phyloP scores from a whole-genome alignment of 345 rosid species.

The Corymbia maculata region DNA sequence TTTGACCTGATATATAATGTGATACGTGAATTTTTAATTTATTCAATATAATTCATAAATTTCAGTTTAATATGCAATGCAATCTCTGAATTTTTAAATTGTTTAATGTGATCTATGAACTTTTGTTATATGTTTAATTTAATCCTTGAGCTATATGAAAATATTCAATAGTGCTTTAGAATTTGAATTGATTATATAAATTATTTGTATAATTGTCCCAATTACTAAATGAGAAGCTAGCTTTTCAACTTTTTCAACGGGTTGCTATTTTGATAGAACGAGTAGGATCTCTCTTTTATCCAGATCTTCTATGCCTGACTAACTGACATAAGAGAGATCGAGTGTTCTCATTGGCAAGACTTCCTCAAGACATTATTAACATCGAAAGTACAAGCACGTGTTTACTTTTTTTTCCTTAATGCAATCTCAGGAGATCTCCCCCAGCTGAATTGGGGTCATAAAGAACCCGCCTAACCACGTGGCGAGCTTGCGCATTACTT shows the following conservation, averaged over 20 bases:
- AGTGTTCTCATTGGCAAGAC: not conserved
- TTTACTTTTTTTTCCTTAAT: not conserved
- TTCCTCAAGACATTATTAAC: not conserved
- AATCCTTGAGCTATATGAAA: no score
- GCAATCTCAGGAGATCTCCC: not conserved
- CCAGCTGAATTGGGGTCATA: not conserved
- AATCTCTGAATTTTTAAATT: rapidly evolving
- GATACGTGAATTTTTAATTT: rapidly evolving
- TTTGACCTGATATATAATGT: rapidly evolving
- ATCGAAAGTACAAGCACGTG: not conserved
- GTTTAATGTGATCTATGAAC: rapidly evolving
- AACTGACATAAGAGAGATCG: not conserved
- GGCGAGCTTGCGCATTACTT: not conserved
- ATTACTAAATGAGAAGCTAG: not conserved
- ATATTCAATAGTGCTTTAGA: no score
- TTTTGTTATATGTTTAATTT: rapidly evolving
- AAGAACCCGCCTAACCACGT: not conserved
- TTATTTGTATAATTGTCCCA: rapidly evolving
- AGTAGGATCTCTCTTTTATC: not conserved
- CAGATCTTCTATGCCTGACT: not conserved
- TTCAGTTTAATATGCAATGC: no score
- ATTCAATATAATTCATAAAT: rapidly evolving
- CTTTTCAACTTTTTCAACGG: not conserved
- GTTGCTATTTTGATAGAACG: not conserved
- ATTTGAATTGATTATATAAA: no score